These are phyloP conservation scores for Aspergillus aculeatus DNA, from an alignment of 2,329 filamentous ascomycete species.

Conservation along the genomic window DNA sequence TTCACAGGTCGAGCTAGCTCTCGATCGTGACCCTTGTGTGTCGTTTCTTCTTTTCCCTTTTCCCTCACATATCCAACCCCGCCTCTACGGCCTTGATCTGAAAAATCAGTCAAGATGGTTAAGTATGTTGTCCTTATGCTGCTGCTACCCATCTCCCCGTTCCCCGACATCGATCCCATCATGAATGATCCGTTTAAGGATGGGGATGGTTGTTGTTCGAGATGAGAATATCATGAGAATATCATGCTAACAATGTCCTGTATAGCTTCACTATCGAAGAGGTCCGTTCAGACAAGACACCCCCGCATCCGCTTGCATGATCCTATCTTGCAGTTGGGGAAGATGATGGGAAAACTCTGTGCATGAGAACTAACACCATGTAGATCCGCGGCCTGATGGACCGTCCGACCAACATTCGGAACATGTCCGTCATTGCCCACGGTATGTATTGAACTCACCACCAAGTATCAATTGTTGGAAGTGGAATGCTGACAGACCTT, in stretches of 20 bases:
- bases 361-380: slow-evolving; percentile 12
- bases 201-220: slow-evolving; percentile 5
- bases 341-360: neutral
- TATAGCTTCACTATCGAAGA: slow-evolving; percentile 95
- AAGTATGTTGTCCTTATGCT: slow-evolving; percentile 70
- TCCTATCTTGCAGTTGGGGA: neutral
- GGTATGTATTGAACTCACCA: slow-evolving; percentile 50
- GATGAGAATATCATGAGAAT: slow-evolving; percentile 1
- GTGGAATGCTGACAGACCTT: neutral
- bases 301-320: neutral
- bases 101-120: slow-evolving; percentile 90
- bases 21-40: slow-evolving; percentile 45
- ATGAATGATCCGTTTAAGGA: neutral
- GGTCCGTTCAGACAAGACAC: slow-evolving; percentile 48
- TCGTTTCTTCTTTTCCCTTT: slow-evolving; percentile 33
- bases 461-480: slow-evolving; percentile 3
- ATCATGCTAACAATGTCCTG: slow-evolving; percentile 32
- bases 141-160: neutral
- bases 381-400: slow-evolving; percentile 51
- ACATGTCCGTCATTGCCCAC: slow-evolving; percentile 99
- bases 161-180: neutral
- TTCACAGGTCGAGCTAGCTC: slow-evolving; percentile 44
- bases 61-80: slow-evolving; percentile 34
- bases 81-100: slow-evolving; percentile 41
- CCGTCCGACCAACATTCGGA: slow-evolving; percentile 65